Percentiles rank a stretch among this genome's conserved stretches.
These are phyloP conservation scores for Xenoacremonium recifei DNA, from an alignment of 2,329 filamentous ascomycete genomes.

Conservation along the genomic window DNA sequence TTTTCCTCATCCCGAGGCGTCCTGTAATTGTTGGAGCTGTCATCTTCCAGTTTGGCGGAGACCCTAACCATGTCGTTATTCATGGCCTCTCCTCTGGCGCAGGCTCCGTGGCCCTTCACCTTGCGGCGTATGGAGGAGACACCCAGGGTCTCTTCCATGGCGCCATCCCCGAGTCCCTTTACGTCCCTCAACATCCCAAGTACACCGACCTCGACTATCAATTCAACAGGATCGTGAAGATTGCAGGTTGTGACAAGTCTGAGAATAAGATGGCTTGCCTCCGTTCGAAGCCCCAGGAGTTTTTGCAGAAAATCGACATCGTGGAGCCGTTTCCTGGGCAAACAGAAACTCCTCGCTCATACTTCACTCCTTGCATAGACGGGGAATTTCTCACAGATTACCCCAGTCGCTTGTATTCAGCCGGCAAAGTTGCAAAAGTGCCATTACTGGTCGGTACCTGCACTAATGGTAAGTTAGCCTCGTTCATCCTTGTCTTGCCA, in stretches of 20 bases:
- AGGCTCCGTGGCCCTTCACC: conserved; percentile 55
- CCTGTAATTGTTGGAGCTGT: no score
- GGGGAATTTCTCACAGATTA: conserved; percentile 43
- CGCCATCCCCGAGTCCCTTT: conserved; percentile 46
- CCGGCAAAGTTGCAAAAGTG: conserved; percentile 41
- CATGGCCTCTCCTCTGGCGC: conserved; percentile 62
- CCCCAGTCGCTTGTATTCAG: conserved; percentile 39
- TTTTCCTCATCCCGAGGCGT: no score
- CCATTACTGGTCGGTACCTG: conserved; percentile 45
- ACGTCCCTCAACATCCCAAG: conserved; percentile 47
- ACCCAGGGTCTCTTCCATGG: conserved; percentile 49
- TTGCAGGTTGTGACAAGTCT: conserved; percentile 34
- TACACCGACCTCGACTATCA: conserved; percentile 47
- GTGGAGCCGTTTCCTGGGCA: conserved; percentile 40
- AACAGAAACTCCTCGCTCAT: conserved; percentile 39
- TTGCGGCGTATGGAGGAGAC: conserved; percentile 47
- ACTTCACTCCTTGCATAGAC: conserved; percentile 52
- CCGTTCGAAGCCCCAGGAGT: conserved; percentile 30
- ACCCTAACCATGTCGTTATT: conserved; percentile 58
- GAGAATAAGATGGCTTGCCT: conserved; percentile 41
- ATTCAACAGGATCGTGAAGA: conserved; percentile 37
- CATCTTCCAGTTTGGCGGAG: conserved; percentile 53
- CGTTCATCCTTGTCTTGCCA: neutral
- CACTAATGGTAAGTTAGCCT: conserved; percentile 37
- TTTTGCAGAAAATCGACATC: conserved; percentile 41